phyloP scores from a whole-genome alignment of 148 eudicot species.

The Vaccinium macrocarpon region DNA sequence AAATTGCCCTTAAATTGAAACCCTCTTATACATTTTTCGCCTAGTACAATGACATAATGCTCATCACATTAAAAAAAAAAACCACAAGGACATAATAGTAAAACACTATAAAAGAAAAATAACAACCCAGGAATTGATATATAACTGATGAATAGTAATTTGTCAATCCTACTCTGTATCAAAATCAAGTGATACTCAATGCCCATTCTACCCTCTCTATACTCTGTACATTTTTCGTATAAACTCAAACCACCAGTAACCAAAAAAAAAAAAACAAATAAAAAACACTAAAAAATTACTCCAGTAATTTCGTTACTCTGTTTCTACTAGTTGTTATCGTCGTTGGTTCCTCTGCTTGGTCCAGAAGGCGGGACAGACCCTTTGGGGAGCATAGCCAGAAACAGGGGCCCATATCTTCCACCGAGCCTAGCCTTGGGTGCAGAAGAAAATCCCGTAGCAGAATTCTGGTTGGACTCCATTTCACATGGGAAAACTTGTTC shows the following conservation, averaged over 20 bases:
- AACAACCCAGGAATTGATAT: background rate
- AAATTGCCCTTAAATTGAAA: no score
- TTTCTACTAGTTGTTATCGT: constrained; percentile 6
- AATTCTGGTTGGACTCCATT: background rate
- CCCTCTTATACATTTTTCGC: no score
- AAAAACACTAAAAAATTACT: background rate
- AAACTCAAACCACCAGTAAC: background rate
- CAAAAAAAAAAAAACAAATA: background rate
- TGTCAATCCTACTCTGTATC: background rate
- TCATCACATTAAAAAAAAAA: background rate
- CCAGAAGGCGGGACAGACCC: constrained; percentile 17
- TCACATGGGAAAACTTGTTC: background rate
- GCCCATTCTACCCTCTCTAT: background rate
- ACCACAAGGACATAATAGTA: background rate
- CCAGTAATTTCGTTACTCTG: background rate
- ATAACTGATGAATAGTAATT: no score
- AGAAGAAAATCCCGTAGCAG: background rate
- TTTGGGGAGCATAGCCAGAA: constrained; percentile 20
- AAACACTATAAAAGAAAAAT: background rate
- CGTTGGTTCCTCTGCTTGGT: constrained; percentile 22
- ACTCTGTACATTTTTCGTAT: background rate
- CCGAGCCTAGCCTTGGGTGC: background rate
- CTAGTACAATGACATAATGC: background rate
- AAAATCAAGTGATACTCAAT: background rate
- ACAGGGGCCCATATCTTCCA: constrained; percentile 13